phyloP scores from a whole-genome alignment of 306 rosid species.

The Senna siamea region DNA sequence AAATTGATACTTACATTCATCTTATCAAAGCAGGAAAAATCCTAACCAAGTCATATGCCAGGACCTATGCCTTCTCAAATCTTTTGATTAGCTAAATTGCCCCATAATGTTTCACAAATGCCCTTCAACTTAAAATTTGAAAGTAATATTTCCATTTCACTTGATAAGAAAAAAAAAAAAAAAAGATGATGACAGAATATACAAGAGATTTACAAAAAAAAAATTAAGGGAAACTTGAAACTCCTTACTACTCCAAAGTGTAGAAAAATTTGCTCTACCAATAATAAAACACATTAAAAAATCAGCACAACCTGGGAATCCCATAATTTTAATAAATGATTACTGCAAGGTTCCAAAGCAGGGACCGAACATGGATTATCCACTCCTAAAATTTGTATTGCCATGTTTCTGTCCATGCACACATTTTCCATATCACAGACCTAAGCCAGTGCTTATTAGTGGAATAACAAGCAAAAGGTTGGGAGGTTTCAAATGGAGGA shows the following conservation, averaged over 20 bases:
- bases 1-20: background rate
- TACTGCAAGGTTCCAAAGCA: background rate
- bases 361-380: slow-evolving; percentile 1
- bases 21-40: background rate
- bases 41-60: background rate
- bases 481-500: background rate
- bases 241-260: background rate
- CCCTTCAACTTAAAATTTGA: background rate
- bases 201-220: background rate
- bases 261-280: background rate
- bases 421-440: background rate
- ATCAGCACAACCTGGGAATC: background rate
- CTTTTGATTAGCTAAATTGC: background rate
- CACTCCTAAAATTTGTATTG: background rate
- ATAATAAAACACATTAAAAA: background rate
- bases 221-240: background rate
- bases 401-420: background rate
- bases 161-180: background rate
- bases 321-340: background rate
- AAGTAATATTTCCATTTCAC: background rate
- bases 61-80: background rate
- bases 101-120: background rate
- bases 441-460: background rate
- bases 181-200: background rate
- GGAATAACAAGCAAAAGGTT: background rate